These are phyloP conservation scores for Penicillium sp. DNA, from an alignment of 2,329 filamentous ascomycete genomes.

Conservation along the genomic window DNA sequence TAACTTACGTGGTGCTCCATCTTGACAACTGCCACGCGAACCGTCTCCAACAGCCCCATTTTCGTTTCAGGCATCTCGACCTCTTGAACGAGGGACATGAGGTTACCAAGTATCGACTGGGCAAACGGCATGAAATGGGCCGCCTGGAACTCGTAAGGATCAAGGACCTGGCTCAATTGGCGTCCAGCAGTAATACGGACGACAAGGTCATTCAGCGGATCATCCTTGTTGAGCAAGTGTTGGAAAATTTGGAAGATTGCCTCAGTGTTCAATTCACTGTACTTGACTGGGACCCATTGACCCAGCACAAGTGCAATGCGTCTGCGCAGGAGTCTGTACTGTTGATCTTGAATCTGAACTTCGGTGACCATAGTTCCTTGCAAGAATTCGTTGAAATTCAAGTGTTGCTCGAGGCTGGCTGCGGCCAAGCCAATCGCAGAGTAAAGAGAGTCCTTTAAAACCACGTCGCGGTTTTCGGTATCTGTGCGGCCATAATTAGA, in stretches of 20 bases:
- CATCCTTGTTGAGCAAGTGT: conserved; percentile 74
- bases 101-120: conserved; percentile 65
- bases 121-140: conserved; percentile 75
- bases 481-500: background rate
- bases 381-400: conserved; percentile 83
- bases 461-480: conserved; percentile 63
- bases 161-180: conserved; percentile 74
- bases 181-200: conserved; percentile 88
- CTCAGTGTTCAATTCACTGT: conserved; percentile 65
- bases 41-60: conserved; percentile 82
- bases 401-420: conserved; percentile 66
- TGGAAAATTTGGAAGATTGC: conserved; percentile 86
- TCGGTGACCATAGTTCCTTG: conserved; percentile 73
- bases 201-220: conserved; percentile 81
- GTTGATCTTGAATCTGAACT: conserved; percentile 64
- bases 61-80: conserved; percentile 85
- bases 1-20: conserved; percentile 67
- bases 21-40: conserved; percentile 74
- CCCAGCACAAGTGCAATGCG: conserved; percentile 85
- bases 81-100: conserved; percentile 76
- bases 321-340: conserved; percentile 79
- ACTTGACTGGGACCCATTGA: conserved; percentile 81
- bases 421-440: conserved; percentile 86
- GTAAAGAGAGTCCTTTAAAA: conserved; percentile 91
- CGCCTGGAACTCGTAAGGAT: conserved; percentile 78